These are phyloP conservation scores for Aspergillus carlsbadensis DNA, from an alignment of 495 filamentous ascomycete species.

Conservation along the genomic window DNA sequence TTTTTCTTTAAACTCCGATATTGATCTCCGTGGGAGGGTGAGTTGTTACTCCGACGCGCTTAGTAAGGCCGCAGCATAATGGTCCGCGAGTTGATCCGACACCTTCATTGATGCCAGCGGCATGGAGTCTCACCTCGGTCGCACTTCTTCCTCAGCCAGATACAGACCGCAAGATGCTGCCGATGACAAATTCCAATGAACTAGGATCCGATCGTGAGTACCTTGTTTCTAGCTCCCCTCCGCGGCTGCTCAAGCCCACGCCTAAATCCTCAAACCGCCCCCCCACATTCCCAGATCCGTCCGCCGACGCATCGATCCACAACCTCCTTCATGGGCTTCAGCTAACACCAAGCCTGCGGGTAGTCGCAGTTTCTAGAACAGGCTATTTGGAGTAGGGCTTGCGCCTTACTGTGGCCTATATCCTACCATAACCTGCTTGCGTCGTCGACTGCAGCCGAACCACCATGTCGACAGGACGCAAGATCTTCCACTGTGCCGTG, in stretches of 20 bases:
- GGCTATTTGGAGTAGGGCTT: conserved; percentile 36
- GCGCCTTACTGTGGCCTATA: conserved; percentile 13
- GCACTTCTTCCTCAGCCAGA: conserved; percentile 2
- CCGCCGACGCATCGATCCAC: conserved; percentile 29
- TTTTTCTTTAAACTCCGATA: neutral
- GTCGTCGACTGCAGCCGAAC: conserved; percentile 10
- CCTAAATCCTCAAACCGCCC: conserved; percentile 19
- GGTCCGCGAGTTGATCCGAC: conserved; percentile 24
- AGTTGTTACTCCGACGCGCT: conserved; percentile 11
- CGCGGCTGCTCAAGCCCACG: conserved; percentile 6
- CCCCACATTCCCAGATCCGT: conserved; percentile 41
- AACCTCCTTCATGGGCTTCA: conserved; percentile 34
- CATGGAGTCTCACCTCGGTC: neutral
- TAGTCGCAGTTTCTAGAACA: conserved; percentile 37
- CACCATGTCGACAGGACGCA: conserved; percentile 51
- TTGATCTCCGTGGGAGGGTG: too few relatives aligned
- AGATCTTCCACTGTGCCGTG: conserved; percentile 71
- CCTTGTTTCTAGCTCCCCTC: neutral
- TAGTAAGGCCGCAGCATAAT: conserved; percentile 21
- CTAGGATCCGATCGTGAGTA: conserved; percentile 39
- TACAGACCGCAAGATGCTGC: conserved; percentile 41
- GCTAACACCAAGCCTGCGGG: conserved; percentile 30
- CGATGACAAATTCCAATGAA: conserved; percentile 29
- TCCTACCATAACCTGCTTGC: conserved; percentile 12
- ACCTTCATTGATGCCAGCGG: conserved; percentile 2